Percentiles rank a stretch among this genome's conserved stretches.
Evolutionary conservation across 2,329 filamentous ascomycete genomes (phyloP).

Genomic region (Botryotinia calthae): DNA sequence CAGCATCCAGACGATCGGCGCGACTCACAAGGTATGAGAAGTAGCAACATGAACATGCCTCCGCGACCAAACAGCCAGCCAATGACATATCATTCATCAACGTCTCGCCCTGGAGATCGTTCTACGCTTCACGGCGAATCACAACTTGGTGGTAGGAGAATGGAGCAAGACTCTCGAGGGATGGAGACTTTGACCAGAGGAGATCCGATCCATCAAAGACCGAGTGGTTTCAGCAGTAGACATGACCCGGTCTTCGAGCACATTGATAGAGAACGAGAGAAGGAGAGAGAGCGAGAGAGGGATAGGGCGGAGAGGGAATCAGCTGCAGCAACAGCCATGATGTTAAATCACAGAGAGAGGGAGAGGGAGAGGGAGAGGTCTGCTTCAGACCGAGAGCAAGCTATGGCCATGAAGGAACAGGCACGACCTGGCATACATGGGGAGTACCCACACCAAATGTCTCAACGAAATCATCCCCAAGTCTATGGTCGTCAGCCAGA

Average conservation of each 20-base stretch:
- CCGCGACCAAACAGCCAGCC: constrained; percentile 40
- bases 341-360: constrained; percentile 1
- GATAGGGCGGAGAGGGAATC: constrained; percentile 38
- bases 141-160: constrained; percentile 28
- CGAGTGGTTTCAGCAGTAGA: constrained; percentile 32
- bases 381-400: constrained; percentile 40
- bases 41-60: constrained; percentile 35
- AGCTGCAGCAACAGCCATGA: neutral
- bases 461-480: constrained; percentile 30
- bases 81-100: constrained; percentile 37
- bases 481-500: constrained; percentile 34
- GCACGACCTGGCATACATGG: constrained; percentile 22
- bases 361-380: constrained; percentile 10
- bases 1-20: constrained; percentile 47
- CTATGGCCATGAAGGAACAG: constrained; percentile 36
- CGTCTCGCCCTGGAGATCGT: constrained; percentile 47
- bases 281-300: constrained; percentile 27
- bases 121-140: constrained; percentile 24
- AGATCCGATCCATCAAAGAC: constrained; percentile 33
- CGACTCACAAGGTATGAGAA: constrained; percentile 36
- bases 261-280: constrained; percentile 46
- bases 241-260: constrained; percentile 49
- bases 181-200: constrained; percentile 42
- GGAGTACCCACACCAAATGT: constrained; percentile 33
- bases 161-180: constrained; percentile 24